phyloP scores from a whole-genome alignment of 768 basidiomycete genomes.

The Lentinula aciculospora region DNA sequence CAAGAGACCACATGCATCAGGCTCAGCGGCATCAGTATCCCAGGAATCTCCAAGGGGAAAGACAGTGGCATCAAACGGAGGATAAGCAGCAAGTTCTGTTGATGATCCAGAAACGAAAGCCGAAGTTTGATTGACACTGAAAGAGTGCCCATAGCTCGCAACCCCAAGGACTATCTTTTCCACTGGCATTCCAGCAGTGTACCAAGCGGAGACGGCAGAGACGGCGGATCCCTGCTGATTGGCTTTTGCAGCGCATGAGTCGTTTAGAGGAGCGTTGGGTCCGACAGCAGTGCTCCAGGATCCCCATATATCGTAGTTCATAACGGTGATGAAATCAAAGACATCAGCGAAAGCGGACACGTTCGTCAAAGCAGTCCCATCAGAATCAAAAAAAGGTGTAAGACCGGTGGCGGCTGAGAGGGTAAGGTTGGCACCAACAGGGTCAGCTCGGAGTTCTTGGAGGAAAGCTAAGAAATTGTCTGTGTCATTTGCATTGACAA shows the following conservation, averaged over 20 bases:
- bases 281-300: constrained; percentile 63
- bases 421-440: constrained; percentile 49
- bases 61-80: constrained; percentile 44
- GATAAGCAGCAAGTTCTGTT: constrained; percentile 38
- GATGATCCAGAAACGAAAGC: constrained; percentile 39
- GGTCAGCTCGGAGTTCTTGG: constrained; percentile 55
- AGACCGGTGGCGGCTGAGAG: constrained; percentile 44
- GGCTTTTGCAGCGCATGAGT: constrained; percentile 59
- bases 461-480: constrained; percentile 80
- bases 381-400: constrained; percentile 32
- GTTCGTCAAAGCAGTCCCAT: constrained; percentile 55
- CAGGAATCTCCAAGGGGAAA: constrained; percentile 59
- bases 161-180: constrained; percentile 74
- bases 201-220: constrained; percentile 70
- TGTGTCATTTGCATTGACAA: constrained; percentile 54
- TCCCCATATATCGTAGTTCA: constrained; percentile 73
- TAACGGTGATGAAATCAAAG: constrained; percentile 48
- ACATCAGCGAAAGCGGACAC: constrained; percentile 70
- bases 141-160: constrained; percentile 79
- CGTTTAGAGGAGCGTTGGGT: constrained; percentile 84
- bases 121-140: constrained; percentile 37
- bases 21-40: constrained; percentile 42
- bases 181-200: constrained; percentile 67
- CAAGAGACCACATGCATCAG: constrained; percentile 54
- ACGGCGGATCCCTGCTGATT: constrained; percentile 71